Base-by-base conservation (phyloP, 306 rosid genomes). In the Abrus precatorius region DNA sequence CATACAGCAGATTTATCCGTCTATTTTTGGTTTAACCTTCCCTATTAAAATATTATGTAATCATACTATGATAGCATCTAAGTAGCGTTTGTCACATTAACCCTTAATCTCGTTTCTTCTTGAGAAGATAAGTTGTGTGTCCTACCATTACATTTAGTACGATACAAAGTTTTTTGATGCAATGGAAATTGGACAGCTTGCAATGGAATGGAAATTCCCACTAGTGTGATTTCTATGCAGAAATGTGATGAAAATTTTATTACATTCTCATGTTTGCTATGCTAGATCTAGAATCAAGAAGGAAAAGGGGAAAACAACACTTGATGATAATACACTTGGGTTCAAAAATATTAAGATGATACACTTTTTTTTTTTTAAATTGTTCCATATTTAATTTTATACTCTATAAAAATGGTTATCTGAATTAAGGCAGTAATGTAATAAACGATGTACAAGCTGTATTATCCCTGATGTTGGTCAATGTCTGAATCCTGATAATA, bases 241-340 rank as follows among this genome's bases (percentile, higher is more conserved):
- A 9, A 72, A 36, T 5, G 11, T n/a, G 64, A 53, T 53, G 4
- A 36, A 38, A 40, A 27, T 55, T 33, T 29, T 27, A 72, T 72
- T 40, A 38, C 52, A 55, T 73, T 28, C 29, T 27, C 10, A 7
- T 2, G n/a, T 40, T 73, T 73, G 54, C 5, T 28, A 9, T 40
- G 54, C 67, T 73, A 73, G 67, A 41, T 41, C n/a, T 38, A 38
- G 30, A 64, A 64, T 64, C 77, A 36, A 72, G 66, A 55, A 73
- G 53, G 36, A 72, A 72, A 27, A 20, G 38, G 38, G 54, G 52
- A 34, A 53, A 20, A 40, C 76, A 52, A 36, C 8, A 71, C 32
- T 7, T 12, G 63, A 14, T 34, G 62, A 71, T 70, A 56, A 50
- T n/a, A 2, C 32, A 36, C 29, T 14, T 72, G 48, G 64, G 10